These are phyloP conservation scores for Termitomyces sp. DNA, from an alignment of 768 basidiomycete genomes.

Conservation along the genomic window DNA sequence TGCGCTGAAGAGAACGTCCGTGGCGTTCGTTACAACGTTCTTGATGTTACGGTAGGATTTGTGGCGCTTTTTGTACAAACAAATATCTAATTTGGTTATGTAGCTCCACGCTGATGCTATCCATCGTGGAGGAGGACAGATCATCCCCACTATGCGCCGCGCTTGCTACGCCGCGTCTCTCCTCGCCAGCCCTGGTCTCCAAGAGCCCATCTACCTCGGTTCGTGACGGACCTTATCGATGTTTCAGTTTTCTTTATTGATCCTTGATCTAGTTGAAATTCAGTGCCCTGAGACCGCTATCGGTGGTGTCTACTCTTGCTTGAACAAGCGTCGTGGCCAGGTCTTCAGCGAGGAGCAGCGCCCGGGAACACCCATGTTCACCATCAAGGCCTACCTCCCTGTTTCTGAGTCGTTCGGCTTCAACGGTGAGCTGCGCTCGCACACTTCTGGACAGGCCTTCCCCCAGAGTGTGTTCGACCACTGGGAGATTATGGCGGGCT, in stretches of 20 bases:
- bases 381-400: constrained; percentile 94
- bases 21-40: constrained; percentile 91
- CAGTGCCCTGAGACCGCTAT: constrained; percentile 97
- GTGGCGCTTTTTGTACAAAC: background rate
- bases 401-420: constrained; percentile 94
- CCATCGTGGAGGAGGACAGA: constrained; percentile 98
- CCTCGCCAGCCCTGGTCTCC: constrained; percentile 85
- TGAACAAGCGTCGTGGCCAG: constrained; percentile 98
- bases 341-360: constrained; percentile 98
- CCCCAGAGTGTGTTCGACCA: constrained; percentile 93
- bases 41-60: constrained; percentile 82
- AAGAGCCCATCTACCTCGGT: constrained; percentile 96
- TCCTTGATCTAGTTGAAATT: constrained; percentile 69
- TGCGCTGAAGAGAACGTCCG: constrained; percentile 97
- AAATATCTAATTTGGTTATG: constrained; percentile 1
- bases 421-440: constrained; percentile 91
- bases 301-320: constrained; percentile 90
- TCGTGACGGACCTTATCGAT: constrained; percentile 15
- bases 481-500: constrained; percentile 82
- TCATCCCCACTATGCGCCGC: constrained; percentile 96
- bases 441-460: constrained; percentile 97
- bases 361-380: constrained; percentile 99
- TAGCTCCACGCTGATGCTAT: constrained; percentile 98
- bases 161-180: constrained; percentile 94
- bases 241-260: constrained; percentile 8